Conservation (phyloP, 2,329 filamentous ascomycete genomes). For the Apiospora koreana region DNA sequence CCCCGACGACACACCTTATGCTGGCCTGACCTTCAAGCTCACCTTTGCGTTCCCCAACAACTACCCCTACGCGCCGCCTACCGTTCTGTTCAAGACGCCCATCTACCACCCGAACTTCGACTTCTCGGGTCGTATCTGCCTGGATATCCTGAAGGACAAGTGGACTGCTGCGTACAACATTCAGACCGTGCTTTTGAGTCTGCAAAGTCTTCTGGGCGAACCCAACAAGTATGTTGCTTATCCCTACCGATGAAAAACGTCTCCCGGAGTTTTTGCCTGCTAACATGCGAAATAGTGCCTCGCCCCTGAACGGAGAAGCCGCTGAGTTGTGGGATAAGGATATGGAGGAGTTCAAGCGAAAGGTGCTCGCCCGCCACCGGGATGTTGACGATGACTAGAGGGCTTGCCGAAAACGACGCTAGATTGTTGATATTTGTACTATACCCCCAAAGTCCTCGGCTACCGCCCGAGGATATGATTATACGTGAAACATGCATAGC, state of each 20-base stretch:
- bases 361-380: constrained; percentile 62
- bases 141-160: constrained; percentile 98
- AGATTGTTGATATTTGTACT: constrained; percentile 2
- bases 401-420: neutral
- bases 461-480: neutral
- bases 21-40: constrained; percentile 86
- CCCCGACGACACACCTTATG: constrained; percentile 88
- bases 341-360: constrained; percentile 81
- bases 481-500: constrained; percentile 5
- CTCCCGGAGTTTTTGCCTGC: neutral
- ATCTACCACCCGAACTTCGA: constrained; percentile 99
- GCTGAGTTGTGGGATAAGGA: constrained; percentile 95
- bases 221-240: constrained; percentile 85
- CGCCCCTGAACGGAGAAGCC: constrained; percentile 92
- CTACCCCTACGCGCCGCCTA: constrained; percentile 90
- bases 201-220: constrained; percentile 94
- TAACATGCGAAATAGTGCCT: constrained; percentile 61
- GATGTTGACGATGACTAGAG: constrained; percentile 65
- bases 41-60: constrained; percentile 87
- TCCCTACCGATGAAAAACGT: neutral
- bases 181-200: constrained; percentile 85
- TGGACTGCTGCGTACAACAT: constrained; percentile 99
- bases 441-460: constrained; percentile 1
- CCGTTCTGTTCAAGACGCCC: constrained; percentile 94
- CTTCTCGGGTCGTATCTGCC: constrained; percentile 93